Evolutionary conservation across 73 alveolate species (phyloP), one percentile per base, ranked within the genome.

Genomic region (Paraurostyla sp.): DNA sequence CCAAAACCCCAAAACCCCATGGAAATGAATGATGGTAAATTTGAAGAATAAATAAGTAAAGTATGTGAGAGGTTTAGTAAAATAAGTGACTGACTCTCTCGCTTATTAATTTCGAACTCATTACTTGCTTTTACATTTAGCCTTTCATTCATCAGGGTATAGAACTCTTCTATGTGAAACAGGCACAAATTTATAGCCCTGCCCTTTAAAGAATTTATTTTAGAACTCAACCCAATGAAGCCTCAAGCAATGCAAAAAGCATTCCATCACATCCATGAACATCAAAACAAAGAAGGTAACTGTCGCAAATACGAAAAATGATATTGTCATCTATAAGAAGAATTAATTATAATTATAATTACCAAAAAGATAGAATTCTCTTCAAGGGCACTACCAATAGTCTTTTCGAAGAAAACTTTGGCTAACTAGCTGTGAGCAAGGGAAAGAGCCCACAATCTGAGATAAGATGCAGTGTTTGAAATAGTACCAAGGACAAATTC

Each of bases 141-240:
- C 57, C 18, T 15, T 46, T 68, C 62, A 68, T 32, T 73, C 23
- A 16, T 49, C 86, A 23, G 89, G 57, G 59, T 32, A 54, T 30
- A 87, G 87, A 11, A 40, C 52, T 36, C n/a, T 56, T 54, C 54
- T 35, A 46, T 52, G 86, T 0, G 94, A 88, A 68, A 78, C 90
- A 50, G 99, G 98, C 7, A 59, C 80, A 69, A 96, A 96, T 49
- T 89, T 89, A 63, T 94, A 88, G 54, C 99, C 99, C 30, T 91
- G 91, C 16, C 98, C 99, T 80, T 97, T 94, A 95, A 90, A 97
- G 92, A 97, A 97, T 92, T 97, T 96, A 88, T 94, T 95, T 58
- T 96, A 97, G 91, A 96, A 96, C 91, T 96, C 99, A 50, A 96
- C 99, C 99, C 99, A 96, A 83, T 96, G 99, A 40, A 96, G 87